These are phyloP conservation scores for Gossypium australe DNA, from an alignment of 345 rosid genomes.

Conservation along the genomic window DNA sequence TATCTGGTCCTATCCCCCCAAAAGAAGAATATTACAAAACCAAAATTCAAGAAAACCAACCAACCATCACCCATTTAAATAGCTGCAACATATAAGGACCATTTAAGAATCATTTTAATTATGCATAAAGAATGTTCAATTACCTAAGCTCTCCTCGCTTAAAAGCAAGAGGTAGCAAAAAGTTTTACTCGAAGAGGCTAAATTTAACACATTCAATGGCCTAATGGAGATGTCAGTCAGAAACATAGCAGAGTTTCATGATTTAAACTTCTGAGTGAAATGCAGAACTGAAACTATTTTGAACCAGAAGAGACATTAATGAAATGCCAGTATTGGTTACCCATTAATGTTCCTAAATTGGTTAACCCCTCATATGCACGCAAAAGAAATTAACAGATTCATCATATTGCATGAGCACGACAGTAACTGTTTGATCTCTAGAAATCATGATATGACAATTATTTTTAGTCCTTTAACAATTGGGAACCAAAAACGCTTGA, in stretches of 20 bases:
- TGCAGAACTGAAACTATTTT: neutral
- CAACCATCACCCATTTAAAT: neutral
- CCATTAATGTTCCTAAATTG: neutral
- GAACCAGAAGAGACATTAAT: neutral
- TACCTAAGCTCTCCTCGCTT: neutral
- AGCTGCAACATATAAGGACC: neutral
- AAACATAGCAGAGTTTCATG: neutral
- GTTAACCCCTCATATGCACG: neutral
- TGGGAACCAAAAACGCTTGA: neutral
- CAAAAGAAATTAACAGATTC: neutral
- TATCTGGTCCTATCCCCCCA: neutral
- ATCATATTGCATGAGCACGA: neutral
- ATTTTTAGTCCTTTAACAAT: neutral
- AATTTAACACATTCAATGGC: neutral
- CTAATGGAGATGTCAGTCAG: neutral
- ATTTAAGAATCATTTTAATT: neutral
- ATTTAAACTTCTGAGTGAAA: neutral
- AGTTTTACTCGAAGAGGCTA: neutral
- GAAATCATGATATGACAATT: neutral
- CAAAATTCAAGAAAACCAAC: neutral
- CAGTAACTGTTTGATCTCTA: neutral
- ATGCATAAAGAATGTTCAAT: neutral
- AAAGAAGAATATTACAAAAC: neutral
- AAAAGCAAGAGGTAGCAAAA: neutral
- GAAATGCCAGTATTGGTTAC: neutral